Evolutionary conservation across 257 asterid genomes (phyloP), one percentile per base, ranked within the genome.

Genomic region (Solanum verrucosum): DNA sequence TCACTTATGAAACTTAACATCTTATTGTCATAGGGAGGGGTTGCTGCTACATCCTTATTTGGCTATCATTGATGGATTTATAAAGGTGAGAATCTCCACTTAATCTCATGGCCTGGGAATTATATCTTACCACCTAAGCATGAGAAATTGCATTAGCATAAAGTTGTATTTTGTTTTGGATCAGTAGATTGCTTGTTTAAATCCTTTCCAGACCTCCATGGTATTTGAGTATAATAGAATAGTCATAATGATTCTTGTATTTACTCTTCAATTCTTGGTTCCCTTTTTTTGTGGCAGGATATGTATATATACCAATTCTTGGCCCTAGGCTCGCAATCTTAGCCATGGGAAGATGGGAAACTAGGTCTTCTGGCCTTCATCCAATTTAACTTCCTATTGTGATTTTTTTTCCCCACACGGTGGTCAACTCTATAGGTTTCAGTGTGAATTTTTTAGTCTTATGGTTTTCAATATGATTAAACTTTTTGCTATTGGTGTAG

Each of bases 21-120:
- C 44, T 88, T 18, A 29, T 82, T 59, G 82, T 73, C 72, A 42
- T 87, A 90, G 89, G 90, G 92, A 88, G 89, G 90, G 84, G 70
- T 77, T 52, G 86, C 70, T 82, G 83, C 82, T 21, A 77, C 87
- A 65, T 44, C 34, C 52, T 20, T 60, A 9, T 29, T 38, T 86
- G 88, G 73, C 74, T 52, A 60, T 77, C 35, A 9, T 73, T 7
- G 14, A 70, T 86, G 87, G 90, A 91, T 82, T 73, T 89, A 87
- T 86, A 84, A 89, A 91, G 93, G 93, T 90, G 90, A 90, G 89
- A 85, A 82, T 46, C 83, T 16, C 68, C 52, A 31, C 52, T 72
- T 37, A 10, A 9, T 59, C 79, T 86, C 18, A 44, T 83, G 16
- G 85, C 60, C 77, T 56, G 68, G 65, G 35, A 63, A 63, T 70